A percentile compares a stretch with the other conserved stretches of the same genome.
These are phyloP conservation scores for Penicillium sp. DNA, from an alignment of 2,329 filamentous ascomycete species.

Conservation along the genomic window DNA sequence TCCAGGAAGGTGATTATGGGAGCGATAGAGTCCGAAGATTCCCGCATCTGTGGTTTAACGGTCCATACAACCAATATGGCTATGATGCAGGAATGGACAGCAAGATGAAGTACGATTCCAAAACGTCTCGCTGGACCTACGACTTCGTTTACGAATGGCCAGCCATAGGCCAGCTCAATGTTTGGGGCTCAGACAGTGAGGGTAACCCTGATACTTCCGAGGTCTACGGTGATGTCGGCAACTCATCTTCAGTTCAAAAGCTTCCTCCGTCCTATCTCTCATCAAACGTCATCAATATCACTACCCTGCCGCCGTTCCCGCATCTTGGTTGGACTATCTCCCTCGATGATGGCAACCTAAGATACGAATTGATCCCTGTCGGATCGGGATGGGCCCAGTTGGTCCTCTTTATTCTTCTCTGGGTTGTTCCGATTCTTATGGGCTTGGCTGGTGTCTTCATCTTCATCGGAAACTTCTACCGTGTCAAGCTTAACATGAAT, in stretches of 20 bases:
- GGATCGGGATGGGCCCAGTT: constrained; percentile 56
- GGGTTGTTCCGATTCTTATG: constrained; percentile 52
- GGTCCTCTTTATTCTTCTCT: constrained; percentile 53
- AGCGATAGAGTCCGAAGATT: constrained; percentile 49
- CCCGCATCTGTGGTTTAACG: constrained; percentile 62
- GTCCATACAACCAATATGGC: constrained; percentile 62
- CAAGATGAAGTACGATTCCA: constrained; percentile 46
- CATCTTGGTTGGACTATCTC: constrained; percentile 55
- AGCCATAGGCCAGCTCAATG: constrained; percentile 59
- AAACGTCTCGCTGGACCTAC: constrained; percentile 55
- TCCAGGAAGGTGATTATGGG: constrained; percentile 57
- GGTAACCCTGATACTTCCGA: constrained; percentile 59
- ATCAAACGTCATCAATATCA: constrained; percentile 58
- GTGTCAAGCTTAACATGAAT: constrained; percentile 61
- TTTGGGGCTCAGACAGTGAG: constrained; percentile 65
- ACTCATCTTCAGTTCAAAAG: constrained; percentile 59
- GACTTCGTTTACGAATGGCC: constrained; percentile 65
- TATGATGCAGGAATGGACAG: constrained; percentile 60
- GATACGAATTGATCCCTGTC: constrained; percentile 52
- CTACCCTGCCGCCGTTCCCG: constrained; percentile 52
- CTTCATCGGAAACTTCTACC: constrained; percentile 63
- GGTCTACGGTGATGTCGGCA: constrained; percentile 60
- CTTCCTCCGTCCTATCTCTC: constrained; percentile 59
- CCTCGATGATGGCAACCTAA: constrained; percentile 54
- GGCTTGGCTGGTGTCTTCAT: constrained; percentile 52